Conservation (phyloP, 129 eudicot genomes). For the Smallanthus sonchifolius region DNA sequence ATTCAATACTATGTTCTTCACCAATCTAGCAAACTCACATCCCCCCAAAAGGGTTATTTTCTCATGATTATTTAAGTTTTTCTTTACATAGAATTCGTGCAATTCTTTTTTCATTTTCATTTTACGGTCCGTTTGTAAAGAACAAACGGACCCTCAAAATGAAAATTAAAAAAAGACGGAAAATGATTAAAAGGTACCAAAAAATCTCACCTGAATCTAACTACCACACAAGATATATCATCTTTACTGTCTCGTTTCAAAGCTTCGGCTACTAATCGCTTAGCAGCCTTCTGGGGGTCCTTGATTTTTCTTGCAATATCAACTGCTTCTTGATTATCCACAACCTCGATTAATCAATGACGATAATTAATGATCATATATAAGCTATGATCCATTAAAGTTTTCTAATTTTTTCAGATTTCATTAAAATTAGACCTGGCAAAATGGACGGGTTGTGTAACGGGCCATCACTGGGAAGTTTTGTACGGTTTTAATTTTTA, state of each 20-base stretch:
- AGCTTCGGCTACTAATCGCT: conserved; percentile 63
- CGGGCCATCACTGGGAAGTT: neutral
- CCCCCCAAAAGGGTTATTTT: conserved; percentile 19
- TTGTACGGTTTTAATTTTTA: neutral
- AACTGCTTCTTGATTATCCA: conserved; percentile 65
- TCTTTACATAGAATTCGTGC: conserved; percentile 17
- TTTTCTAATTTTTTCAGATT: neutral
- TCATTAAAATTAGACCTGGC: neutral
- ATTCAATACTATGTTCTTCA: conserved; percentile 14
- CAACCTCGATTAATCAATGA: conserved; percentile 38
- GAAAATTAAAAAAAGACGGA: neutral
- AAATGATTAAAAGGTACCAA: neutral
- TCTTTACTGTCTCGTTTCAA: conserved; percentile 73
- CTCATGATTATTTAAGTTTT: conserved; percentile 8
- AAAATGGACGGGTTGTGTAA: neutral
- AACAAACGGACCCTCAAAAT: conserved; percentile 1
- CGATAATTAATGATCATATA: neutral
- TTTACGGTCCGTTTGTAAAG: neutral
- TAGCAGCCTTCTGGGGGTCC: conserved; percentile 72
- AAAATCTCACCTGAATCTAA: conserved; percentile 45
- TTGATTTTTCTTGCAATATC: conserved; percentile 49
- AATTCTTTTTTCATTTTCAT: conserved; percentile 7
- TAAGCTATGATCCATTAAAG: neutral
- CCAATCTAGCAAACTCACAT: conserved; percentile 25
- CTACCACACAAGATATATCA: conserved; percentile 68